Evolutionary conservation across 139 green algal species (phyloP).

Genomic region (Limnomonas spitsbergensis): DNA sequence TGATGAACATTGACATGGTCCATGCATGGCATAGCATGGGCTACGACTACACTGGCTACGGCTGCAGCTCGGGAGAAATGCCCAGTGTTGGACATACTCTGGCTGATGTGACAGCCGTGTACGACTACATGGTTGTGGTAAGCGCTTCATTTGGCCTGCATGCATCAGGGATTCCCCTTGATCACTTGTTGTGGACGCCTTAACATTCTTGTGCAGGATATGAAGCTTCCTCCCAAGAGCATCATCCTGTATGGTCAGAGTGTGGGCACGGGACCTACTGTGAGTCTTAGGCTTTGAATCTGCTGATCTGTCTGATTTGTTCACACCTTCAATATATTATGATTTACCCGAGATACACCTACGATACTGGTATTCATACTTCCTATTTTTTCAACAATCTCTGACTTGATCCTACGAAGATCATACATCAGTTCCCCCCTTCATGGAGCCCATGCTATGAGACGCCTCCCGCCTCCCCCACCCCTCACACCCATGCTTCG

Average conservation of each 20-base stretch:
- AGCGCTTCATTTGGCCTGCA: background rate
- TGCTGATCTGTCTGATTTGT: no score
- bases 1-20: background rate
- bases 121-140: constrained; percentile 35
- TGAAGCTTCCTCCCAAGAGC: constrained; percentile 26
- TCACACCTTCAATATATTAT: no score
- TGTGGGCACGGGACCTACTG: constrained; percentile 72
- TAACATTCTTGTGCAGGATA: constrained; percentile 5
- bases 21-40: constrained; percentile 48
- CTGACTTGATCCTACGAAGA: no score
- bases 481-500: no score
- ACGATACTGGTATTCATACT: no score
- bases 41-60: constrained; percentile 52
- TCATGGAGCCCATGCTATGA: no score
- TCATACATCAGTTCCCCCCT: no score
- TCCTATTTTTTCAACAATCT: no score
- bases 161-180: no score
- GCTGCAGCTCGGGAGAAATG: constrained; percentile 28
- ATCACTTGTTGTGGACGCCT: background rate
- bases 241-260: constrained; percentile 88
- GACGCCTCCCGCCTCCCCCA: no score
- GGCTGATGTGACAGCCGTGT: constrained; percentile 60
- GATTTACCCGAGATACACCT: no score
- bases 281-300: constrained; percentile 36
- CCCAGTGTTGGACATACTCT: constrained; percentile 58